Percentiles rank a stretch among this genome's conserved stretches.
Conservation (phyloP, 257 asterid species). For the Mitragyna speciosa region DNA sequence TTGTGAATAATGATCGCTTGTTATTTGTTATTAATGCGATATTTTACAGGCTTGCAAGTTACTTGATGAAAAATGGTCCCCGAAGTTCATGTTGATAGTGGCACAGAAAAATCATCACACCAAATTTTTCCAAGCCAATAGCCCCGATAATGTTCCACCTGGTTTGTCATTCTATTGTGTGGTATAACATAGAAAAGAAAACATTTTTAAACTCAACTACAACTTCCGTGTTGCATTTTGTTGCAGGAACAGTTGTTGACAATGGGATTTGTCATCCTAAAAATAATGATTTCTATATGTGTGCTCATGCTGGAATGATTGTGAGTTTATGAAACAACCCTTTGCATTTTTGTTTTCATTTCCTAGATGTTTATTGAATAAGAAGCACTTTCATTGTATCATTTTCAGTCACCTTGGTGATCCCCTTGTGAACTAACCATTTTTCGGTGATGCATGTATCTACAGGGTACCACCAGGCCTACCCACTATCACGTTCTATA, state of each 20-base stretch:
- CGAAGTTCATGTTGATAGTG: constrained; percentile 56
- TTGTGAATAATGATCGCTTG: not conserved
- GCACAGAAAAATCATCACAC: constrained; percentile 85
- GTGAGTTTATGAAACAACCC: constrained; percentile 33
- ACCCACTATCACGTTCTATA: constrained; percentile 71
- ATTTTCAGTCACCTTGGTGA: no score
- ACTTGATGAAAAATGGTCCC: constrained; percentile 48
- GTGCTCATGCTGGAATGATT: constrained; percentile 82
- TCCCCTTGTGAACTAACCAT: not conserved
- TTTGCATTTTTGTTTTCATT: not conserved
- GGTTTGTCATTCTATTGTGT: constrained; percentile 32
- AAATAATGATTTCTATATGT: constrained; percentile 65
- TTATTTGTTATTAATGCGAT: not conserved
- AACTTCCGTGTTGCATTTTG: not conserved
- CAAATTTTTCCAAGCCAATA: constrained; percentile 48
- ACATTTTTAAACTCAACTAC: not conserved
- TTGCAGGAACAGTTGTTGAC: constrained; percentile 72
- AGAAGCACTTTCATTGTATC: not conserved
- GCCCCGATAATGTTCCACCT: constrained; percentile 64
- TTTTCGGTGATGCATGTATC: not conserved
- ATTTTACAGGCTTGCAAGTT: constrained; percentile 61
- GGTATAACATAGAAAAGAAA: not conserved
- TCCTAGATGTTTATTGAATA: not conserved
- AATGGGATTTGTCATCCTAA: constrained; percentile 59
- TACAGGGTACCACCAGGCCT: constrained; percentile 74